A percentile compares a stretch with the other conserved stretches of the same genome.
Evolutionary conservation across 2,329 filamentous ascomycete species (phyloP).

Genomic region (Lasiodiplodia gonubiensis): DNA sequence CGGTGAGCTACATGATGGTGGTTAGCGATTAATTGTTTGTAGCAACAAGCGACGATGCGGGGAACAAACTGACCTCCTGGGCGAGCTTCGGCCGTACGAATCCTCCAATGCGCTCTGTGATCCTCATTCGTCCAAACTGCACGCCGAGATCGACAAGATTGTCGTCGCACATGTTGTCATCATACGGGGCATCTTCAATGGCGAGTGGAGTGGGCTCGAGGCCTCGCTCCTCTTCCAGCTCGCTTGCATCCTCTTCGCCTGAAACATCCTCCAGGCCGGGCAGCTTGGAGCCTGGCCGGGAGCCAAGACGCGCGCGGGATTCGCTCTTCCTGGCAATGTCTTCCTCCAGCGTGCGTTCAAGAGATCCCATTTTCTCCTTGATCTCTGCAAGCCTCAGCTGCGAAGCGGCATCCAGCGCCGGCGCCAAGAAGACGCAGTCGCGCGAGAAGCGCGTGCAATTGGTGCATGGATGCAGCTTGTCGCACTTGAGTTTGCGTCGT

Average conservation of each 20-base stretch:
- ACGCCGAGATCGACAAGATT: conserved; percentile 76
- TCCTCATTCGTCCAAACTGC: conserved; percentile 71
- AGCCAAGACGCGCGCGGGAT: conserved; percentile 19
- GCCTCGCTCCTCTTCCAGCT: conserved; percentile 61
- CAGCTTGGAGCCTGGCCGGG: conserved; percentile 28
- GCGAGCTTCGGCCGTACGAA: conserved; percentile 72
- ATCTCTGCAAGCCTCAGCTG: conserved; percentile 75
- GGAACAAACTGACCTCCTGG: conserved; percentile 64
- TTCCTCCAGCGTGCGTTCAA: conserved; percentile 72
- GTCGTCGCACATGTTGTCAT: conserved; percentile 68
- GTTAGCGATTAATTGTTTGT: conserved; percentile 29
- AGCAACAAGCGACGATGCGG: background rate
- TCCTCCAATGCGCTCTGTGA: conserved; percentile 76
- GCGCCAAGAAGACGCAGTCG: conserved; percentile 67
- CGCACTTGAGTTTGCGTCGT: conserved; percentile 78
- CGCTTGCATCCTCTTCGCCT: conserved; percentile 59
- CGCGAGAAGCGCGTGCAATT: conserved; percentile 65
- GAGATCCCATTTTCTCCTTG: conserved; percentile 76
- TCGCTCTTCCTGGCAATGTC: conserved; percentile 62
- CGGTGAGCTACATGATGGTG: conserved; percentile 36
- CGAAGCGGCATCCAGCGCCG: conserved; percentile 70
- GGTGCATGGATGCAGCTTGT: conserved; percentile 73
- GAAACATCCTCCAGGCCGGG: conserved; percentile 55
- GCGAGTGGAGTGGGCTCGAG: conserved; percentile 68
- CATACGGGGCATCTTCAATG: conserved; percentile 70